A percentile compares a stretch with the other conserved stretches of the same genome.
Conservation (phyloP, 257 asterid species). For the Salvia splendens region DNA sequence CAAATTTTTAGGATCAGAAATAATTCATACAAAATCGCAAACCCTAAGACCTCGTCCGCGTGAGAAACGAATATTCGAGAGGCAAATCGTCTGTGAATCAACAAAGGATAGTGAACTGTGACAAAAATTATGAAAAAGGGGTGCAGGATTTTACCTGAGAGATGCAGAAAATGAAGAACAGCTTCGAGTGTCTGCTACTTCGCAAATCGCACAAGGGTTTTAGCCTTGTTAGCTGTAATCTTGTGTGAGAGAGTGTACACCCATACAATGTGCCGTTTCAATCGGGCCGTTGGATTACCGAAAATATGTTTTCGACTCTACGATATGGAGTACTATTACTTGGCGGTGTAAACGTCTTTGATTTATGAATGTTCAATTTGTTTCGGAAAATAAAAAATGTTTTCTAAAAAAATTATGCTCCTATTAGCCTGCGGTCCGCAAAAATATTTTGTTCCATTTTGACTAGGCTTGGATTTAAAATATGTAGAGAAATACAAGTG, state of each 20-base stretch:
- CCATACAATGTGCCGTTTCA: background rate
- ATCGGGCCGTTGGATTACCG: constrained; percentile 1
- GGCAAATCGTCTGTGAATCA: constrained; percentile 3
- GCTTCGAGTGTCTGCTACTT: constrained; percentile 20
- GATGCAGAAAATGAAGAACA: constrained; percentile 8
- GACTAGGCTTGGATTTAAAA: too few relatives aligned
- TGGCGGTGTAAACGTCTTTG: background rate
- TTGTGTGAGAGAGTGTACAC: constrained; percentile 10
- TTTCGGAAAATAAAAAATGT: too few relatives aligned
- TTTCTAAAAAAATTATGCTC: too few relatives aligned
- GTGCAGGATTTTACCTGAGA: constrained; percentile 34
- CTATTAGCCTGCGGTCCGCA: too few relatives aligned
- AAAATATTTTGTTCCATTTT: too few relatives aligned
- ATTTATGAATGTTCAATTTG: background rate
- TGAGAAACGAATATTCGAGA: constrained; percentile 3
- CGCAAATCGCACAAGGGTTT: constrained; percentile 36
- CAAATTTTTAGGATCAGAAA: background rate
- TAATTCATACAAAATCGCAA: constrained; percentile 2
- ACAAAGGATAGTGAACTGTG: background rate
- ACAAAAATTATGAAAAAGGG: background rate
- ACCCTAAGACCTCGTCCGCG: constrained; percentile 27
- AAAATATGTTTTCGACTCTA: background rate
- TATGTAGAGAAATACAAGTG: too few relatives aligned
- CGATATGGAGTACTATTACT: background rate
- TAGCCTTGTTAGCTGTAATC: constrained; percentile 15